Evolutionary conservation across 768 basidiomycete species (phyloP), one percentile per base, ranked within the genome.

Genomic region (Serendipita sp.): DNA sequence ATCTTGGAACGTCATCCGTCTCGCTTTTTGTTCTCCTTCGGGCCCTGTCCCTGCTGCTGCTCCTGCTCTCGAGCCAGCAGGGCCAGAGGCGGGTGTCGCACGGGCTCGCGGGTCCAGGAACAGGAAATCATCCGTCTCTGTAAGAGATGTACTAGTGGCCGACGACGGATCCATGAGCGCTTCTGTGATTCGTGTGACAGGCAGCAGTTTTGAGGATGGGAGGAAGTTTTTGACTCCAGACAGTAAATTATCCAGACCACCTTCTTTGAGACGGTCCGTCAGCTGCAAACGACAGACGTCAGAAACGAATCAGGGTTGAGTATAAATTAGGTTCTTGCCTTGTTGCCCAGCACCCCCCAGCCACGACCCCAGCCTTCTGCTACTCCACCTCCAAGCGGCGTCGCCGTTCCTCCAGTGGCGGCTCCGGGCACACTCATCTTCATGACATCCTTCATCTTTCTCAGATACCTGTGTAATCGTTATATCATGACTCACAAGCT

Each of bases 181-280:
- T 71, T 98, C 96, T 1, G 89, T 86, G 37, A 99, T 79, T 10
- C 96, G 86, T 0, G 96, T 97, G 53, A 95, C 84, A 8, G 92
- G 87, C 58, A 96, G 81, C 45, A 96, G 82, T 75, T 99, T 95
- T 72, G 92, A 91, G 2, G 91, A 87, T 0, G 96, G 96, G 16
- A 99, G 76, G 79, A 99, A 93, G 75, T 96, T 97, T 74, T 95
- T 96, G 70, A 99, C 96, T 45, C 94, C 95, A 0, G 93, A 94
- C 67, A 99, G 90, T 15, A 99, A 79, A 73, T 95, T 95, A 73
- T 98, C 94, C 37, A 98, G 80, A n/a, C 92, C 92, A 38, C 93
- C 90, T 71, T 96, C 95, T 75, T 94, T 90, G 64, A 98, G 77
- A 54, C 91, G 83, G 71, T 93, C 92, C 1, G 92, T 94, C 53